These are phyloP conservation scores for Lentinula detonsa DNA, from an alignment of 768 basidiomycete species.

Conservation along the genomic window DNA sequence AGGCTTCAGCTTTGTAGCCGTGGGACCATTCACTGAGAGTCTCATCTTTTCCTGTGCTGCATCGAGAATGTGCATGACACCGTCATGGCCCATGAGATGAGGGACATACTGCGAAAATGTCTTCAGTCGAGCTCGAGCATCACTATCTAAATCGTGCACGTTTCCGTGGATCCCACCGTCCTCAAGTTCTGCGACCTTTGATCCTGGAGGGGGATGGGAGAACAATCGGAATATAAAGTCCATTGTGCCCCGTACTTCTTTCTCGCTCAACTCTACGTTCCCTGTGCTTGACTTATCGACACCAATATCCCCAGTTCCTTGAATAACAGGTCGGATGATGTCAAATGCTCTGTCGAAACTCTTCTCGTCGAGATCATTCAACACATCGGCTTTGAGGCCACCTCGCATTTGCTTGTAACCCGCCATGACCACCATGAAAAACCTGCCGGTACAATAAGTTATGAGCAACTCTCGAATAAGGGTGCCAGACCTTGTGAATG, in stretches of 20 bases:
- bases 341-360: slow-evolving; percentile 45
- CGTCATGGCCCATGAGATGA: background rate
- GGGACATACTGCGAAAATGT: background rate
- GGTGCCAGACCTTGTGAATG: background rate
- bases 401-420: slow-evolving; percentile 44
- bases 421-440: slow-evolving; percentile 41
- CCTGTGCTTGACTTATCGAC: background rate
- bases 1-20: background rate
- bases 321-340: slow-evolving; percentile 32
- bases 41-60: background rate
- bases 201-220: slow-evolving; percentile 6
- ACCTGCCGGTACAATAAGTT: slow-evolving; percentile 20
- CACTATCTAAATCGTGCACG: background rate
- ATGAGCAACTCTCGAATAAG: slow-evolving; percentile 10
- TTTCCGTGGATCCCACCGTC: slow-evolving; percentile 9
- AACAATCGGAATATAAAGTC: slow-evolving; percentile 4
- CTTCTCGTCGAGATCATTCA: slow-evolving; percentile 38
- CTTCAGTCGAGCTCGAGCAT: background rate
- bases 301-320: slow-evolving; percentile 1
- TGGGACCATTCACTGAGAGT: background rate
- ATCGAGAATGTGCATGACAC: background rate
- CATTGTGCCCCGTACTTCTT: background rate
- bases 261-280: background rate
- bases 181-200: slow-evolving; percentile 5
- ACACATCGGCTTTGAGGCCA: slow-evolving; percentile 26